Base-by-base conservation (phyloP, 129 eudicot genomes). In the Arctium lappa region DNA sequence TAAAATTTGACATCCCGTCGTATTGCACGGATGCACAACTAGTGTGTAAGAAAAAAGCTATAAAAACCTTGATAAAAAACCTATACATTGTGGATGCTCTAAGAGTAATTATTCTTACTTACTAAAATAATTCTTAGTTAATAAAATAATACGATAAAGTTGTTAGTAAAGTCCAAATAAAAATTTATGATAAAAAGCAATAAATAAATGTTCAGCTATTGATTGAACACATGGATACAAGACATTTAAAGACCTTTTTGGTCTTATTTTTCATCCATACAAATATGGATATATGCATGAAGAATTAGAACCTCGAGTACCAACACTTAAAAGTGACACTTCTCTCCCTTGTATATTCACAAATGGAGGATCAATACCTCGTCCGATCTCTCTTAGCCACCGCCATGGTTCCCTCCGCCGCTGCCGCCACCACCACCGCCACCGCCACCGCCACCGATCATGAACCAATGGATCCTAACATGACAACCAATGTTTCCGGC, bases 341-440 rank as follows among this genome's bases (percentile, higher is more conserved):
- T 60, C 8, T 60, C 30, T 60, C 27, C n/a, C 9, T 60, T 60
- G 16, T 5, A 69, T 76, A 12, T 76, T 18, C 81, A 30, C 38
- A 80, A 34, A 77, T 81, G 86, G 79, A 77, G 32, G 36, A 73
- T 56, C 66, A 73, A 66, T 16, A 11, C 85, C 75, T 53, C 50
- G 75, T 79, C 66, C 83, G 68, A 46, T 77, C 89, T 68, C 85
- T 88, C 46, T 5, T 85, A 46, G 42, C 86, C 33, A 50, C 86
- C 77, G 62, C 62, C 62, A 50, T 7, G 6, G 65, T 53, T 53
- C 65, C 65, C 65, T 15, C 65, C 1, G 29, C 68, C 71, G 18
- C 56, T 11, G 56, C 53, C 10, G 1, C 34, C 81, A 27, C 38
- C 53, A 16, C 66, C 66, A 56, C 82, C 73, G 29, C 68, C 75